Base-by-base conservation (phyloP, 1,284 basidiomycete species). In the Schizopora paradoxa region DNA sequence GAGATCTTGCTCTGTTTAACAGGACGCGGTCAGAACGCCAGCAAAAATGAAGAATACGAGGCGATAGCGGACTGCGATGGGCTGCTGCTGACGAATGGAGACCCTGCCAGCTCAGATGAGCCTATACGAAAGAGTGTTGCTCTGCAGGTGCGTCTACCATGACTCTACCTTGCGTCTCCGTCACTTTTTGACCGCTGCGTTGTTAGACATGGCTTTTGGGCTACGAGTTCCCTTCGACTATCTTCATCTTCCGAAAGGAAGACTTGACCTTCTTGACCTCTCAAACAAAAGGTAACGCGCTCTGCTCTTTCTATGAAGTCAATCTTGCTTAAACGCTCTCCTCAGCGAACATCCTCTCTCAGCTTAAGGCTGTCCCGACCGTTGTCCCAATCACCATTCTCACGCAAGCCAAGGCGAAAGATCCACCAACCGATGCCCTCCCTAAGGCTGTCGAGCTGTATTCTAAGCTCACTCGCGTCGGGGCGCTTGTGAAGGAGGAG, bases 201-300 rank as follows among this genome's bases (percentile, higher is more conserved):
- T 48, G 48, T 56, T 41, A 48, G 91, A 92, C 91, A 56, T 97
- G 91, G 87, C 73, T 98, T 6, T 76, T 98, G 26, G 95, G 93
- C 19, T 98, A 93, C 64, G 95, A 98, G 64, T 98, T 98, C 60
- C 94, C 94, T 0, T 92, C 91, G 0, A 97, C 94, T 0, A 72
- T 98, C 34, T 78, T 94, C 47, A 67, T 95, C 27, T 86, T 98
- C 55, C 76, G 85, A 55, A 82, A 83, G 56, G 70, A 82, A 43
- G 85, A 79, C 58, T 67, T 97, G 23, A 75, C 72, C 23, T 86
- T 97, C 47, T 70, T 97, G 32, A 93, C 90, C 54, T 95, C 91
- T 16, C 78, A 86, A 3, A 87, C 86, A 25, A 97, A 98, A 77
- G 89, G 92, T 92, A 26, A 46, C 38, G 36, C 27, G 11, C 46